Conservation (phyloP, 1,139 yeast species). For the Arxiozyma slooffiae region DNA sequence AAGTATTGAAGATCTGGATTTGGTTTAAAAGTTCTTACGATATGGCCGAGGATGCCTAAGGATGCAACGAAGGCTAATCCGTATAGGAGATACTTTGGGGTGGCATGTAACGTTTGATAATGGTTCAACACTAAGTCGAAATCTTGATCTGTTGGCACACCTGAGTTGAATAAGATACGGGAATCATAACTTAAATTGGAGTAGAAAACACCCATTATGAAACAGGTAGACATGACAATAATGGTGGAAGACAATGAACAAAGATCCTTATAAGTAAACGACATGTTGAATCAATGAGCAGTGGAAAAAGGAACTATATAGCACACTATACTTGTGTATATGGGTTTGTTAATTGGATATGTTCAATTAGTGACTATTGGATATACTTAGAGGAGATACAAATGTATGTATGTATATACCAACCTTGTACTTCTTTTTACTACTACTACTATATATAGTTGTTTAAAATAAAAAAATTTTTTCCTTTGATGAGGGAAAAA, state of each 20-base stretch:
- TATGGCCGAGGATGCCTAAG: conserved; percentile 62
- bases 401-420: too few relatives aligned
- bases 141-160: conserved; percentile 39
- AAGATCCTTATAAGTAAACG: conserved; percentile 13
- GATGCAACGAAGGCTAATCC: conserved; percentile 36
- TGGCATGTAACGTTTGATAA: conserved; percentile 50
- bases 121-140: conserved; percentile 59
- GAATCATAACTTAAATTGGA: conserved; percentile 77
- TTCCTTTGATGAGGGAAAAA: background rate
- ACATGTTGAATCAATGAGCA: conserved; percentile 3
- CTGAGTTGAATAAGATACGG: conserved; percentile 57
- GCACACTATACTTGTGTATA: too few relatives aligned
- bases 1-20: conserved; percentile 72
- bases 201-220: conserved; percentile 70
- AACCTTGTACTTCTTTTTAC: too few relatives aligned
- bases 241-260: conserved; percentile 27
- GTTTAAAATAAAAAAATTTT: background rate
- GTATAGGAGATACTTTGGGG: conserved; percentile 49
- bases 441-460: too few relatives aligned
- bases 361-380: too few relatives aligned
- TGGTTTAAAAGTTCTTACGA: conserved; percentile 78
- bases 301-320: too few relatives aligned
- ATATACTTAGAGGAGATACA: too few relatives aligned
- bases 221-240: conserved; percentile 42
- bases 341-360: too few relatives aligned